phyloP scores from a whole-genome alignment of 78 protist species.

The Neovahlkampfia damariscottae region DNA sequence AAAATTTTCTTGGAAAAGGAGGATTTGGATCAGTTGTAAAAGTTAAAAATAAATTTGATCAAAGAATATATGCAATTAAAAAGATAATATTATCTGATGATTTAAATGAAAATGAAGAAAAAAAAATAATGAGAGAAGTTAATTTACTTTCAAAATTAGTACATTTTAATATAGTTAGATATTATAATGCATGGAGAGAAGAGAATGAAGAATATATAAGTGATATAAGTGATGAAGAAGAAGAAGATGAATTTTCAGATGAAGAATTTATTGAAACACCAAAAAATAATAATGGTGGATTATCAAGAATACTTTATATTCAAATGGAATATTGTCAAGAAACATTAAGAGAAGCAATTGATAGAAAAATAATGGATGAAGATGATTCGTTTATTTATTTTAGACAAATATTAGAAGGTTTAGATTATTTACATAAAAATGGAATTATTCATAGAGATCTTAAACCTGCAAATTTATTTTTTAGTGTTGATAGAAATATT shows the following conservation, averaged over 20 bases:
- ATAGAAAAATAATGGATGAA: background rate
- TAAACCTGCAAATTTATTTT: constrained; percentile 25
- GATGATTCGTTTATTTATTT: constrained; percentile 3
- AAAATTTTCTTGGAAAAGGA: constrained; percentile 2
- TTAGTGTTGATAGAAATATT: background rate
- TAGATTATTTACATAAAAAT: constrained; percentile 14
- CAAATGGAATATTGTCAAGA: constrained; percentile 8
- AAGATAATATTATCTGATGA: background rate
- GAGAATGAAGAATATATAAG: background rate
- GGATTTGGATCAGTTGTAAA: constrained; percentile 24
- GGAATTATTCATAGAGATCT: constrained; percentile 17
- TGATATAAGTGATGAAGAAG: background rate
- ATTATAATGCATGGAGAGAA: constrained; percentile 10
- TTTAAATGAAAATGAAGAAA: background rate
- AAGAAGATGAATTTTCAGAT: background rate
- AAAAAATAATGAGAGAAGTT: constrained; percentile 7
- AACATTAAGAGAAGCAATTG: background rate
- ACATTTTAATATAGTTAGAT: background rate
- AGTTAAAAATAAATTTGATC: background rate
- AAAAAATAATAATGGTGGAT: background rate
- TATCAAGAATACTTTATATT: background rate
- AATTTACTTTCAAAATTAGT: background rate
- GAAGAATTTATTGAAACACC: background rate
- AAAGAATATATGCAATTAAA: constrained; percentile 9
- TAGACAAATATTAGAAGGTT: constrained; percentile 1